These are phyloP conservation scores for Orychophragmus violaceus DNA, from an alignment of 345 rosid genomes.

Conservation along the genomic window DNA sequence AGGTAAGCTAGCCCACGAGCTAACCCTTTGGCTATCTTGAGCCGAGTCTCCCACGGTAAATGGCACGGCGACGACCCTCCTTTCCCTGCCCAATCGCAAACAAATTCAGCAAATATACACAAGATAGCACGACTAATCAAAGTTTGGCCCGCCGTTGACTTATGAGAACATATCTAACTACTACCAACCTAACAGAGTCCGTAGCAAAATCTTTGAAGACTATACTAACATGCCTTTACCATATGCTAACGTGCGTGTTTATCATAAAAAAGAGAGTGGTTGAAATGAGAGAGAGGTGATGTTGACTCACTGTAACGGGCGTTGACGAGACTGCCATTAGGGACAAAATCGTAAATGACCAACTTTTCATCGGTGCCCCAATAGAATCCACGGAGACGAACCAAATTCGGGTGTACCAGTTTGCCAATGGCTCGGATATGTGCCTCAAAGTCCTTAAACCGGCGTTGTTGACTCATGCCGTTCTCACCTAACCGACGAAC, in stretches of 20 bases:
- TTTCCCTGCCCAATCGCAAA: conserved; percentile 44
- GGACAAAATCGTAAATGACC: conserved; percentile 69
- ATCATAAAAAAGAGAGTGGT: neutral
- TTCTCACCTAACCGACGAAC: conserved; percentile 85
- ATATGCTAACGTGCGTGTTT: neutral
- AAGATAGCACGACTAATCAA: neutral
- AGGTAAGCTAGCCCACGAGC: conserved; percentile 80
- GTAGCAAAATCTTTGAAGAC: conserved; percentile 24
- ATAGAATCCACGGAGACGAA: conserved; percentile 79
- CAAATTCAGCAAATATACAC: neutral
- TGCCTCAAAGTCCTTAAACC: conserved; percentile 78
- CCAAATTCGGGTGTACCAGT: conserved; percentile 81
- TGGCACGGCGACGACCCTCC: conserved; percentile 78
- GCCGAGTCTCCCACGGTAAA: conserved; percentile 81
- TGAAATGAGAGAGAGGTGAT: neutral
- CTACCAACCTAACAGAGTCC: conserved; percentile 7
- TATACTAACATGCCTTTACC: conserved; percentile 14
- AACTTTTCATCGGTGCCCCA: conserved; percentile 80
- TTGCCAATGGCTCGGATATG: conserved; percentile 77
- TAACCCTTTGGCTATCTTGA: conserved; percentile 73
- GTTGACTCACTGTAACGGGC: conserved; percentile 79
- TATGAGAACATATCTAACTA: neutral
- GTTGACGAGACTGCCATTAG: conserved; percentile 78
- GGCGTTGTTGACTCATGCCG: conserved; percentile 61
- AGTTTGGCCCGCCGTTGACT: conserved; percentile 35